Percentiles rank a stretch among this genome's conserved stretches.
phyloP scores from a whole-genome alignment of 2,329 filamentous ascomycete genomes.

The Rosellinia necatrix region DNA sequence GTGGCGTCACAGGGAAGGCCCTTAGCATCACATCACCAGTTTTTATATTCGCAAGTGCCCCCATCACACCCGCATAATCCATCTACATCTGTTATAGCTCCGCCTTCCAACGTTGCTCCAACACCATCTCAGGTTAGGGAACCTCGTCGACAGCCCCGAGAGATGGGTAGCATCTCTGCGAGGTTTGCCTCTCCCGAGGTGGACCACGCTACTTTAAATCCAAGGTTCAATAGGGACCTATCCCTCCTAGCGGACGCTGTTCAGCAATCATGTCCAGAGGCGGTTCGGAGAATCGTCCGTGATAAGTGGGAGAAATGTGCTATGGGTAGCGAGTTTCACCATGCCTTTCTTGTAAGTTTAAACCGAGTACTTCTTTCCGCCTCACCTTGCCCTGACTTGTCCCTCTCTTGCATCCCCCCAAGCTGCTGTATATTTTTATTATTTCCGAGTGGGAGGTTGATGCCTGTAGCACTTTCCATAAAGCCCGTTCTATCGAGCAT shows the following conservation, averaged over 20 bases:
- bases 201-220: slow-evolving; percentile 27
- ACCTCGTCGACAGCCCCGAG: background rate
- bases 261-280: slow-evolving; percentile 47
- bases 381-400: background rate
- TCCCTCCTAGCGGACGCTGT: slow-evolving; percentile 47
- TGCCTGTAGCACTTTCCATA: background rate
- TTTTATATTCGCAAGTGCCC: too few relatives aligned
- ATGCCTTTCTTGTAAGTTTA: slow-evolving; percentile 58
- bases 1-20: background rate
- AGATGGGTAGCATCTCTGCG: background rate
- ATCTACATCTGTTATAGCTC: background rate
- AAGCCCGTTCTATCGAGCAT: background rate
- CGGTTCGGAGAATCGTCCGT: slow-evolving; percentile 54
- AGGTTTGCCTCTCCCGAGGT: slow-evolving; percentile 20
- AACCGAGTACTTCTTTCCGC: slow-evolving; percentile 38
- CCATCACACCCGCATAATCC: background rate
- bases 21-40: background rate
- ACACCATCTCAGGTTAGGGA: background rate
- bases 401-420: background rate
- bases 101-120: background rate
- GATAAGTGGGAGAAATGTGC: slow-evolving; percentile 58
- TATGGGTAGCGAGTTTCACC: slow-evolving; percentile 56
- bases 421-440: background rate
- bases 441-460: background rate
- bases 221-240: slow-evolving; percentile 48